Conservation (phyloP, 2,329 filamentous ascomycete species). For the Diplodia intermedia region DNA sequence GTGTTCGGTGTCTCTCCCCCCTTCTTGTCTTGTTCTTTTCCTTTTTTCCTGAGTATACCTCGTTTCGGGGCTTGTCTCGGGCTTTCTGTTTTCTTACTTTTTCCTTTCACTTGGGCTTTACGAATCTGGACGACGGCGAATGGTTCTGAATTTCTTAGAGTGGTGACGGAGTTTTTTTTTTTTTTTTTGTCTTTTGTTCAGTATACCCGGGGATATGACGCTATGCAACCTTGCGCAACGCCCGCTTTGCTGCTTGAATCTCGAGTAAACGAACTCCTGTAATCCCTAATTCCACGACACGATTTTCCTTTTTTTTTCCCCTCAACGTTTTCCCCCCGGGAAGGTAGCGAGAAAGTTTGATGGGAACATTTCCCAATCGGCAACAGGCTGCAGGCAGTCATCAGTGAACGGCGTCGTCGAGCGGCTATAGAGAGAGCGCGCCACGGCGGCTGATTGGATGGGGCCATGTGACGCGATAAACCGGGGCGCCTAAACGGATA, state of each 20-base stretch:
- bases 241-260: constrained; percentile 3
- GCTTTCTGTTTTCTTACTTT: not conserved
- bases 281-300: constrained; percentile 5
- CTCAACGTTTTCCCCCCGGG: not conserved
- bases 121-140: not conserved
- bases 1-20: no score
- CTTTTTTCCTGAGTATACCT: not conserved
- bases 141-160: constrained; percentile 1
- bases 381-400: no score
- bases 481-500: not conserved
- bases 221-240: not conserved
- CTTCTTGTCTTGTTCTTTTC: not conserved
- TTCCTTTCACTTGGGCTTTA: not conserved
- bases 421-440: not conserved
- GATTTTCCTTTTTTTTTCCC: not conserved
- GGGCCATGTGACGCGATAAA: constrained; percentile 3
- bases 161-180: constrained; percentile 6
- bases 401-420: not conserved
- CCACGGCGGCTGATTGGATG: constrained; percentile 2
- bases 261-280: not conserved
- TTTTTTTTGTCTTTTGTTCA: not conserved
- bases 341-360: not conserved
- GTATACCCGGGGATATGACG: constrained; percentile 18
- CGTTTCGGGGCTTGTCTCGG: not conserved
- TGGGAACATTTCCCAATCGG: no score